phyloP scores from a whole-genome alignment of 352 stramenopile genomes.

The Pythium pectinolyticum region DNA sequence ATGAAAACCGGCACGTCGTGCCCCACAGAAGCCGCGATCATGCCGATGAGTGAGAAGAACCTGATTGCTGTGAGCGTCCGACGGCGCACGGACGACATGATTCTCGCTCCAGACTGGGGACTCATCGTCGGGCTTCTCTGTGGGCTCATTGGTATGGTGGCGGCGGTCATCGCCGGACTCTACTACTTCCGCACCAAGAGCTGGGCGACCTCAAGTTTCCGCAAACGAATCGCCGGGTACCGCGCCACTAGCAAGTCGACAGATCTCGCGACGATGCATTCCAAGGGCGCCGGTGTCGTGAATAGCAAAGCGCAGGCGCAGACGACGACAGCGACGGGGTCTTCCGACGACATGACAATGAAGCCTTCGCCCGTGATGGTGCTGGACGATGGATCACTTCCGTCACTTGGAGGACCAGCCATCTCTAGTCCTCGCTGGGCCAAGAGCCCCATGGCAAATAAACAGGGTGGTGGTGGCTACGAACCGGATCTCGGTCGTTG shows the following conservation, averaged over 20 bases:
- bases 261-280: constrained; percentile 63
- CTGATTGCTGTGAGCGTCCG: constrained; percentile 84
- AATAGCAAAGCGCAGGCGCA: constrained; percentile 30
- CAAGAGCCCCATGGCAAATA: constrained; percentile 5
- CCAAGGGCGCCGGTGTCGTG: constrained; percentile 63
- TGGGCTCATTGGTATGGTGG: constrained; percentile 74
- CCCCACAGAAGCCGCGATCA: constrained; percentile 78
- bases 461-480: constrained; percentile 35
- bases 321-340: not conserved
- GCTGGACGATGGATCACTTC: constrained; percentile 17
- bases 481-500: constrained; percentile 58
- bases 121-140: constrained; percentile 78
- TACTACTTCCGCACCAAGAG: constrained; percentile 87
- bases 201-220: constrained; percentile 46
- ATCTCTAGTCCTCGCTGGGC: constrained; percentile 19
- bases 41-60: constrained; percentile 84
- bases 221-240: constrained; percentile 31
- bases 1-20: constrained; percentile 75
- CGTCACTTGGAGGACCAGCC: not conserved
- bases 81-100: constrained; percentile 71
- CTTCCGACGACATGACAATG: not conserved
- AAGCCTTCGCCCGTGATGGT: constrained; percentile 25
- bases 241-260: constrained; percentile 38
- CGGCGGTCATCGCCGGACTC: constrained; percentile 68
- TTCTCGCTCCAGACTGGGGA: constrained; percentile 88